These are phyloP conservation scores for Metarhizium guizhouense DNA, from an alignment of 2,329 filamentous ascomycete genomes.

Conservation along the genomic window DNA sequence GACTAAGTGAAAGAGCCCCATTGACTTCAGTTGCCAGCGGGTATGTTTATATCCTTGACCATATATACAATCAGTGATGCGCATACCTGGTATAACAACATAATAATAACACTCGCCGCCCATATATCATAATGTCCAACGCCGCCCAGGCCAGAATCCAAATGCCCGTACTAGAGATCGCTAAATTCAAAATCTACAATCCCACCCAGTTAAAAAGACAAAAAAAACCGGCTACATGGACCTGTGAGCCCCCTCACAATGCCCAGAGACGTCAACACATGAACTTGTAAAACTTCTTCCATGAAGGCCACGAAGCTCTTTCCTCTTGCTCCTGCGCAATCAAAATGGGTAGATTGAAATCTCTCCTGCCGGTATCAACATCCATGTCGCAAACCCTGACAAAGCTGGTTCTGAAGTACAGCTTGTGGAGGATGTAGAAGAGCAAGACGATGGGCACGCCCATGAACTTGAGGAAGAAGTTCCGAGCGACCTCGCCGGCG, in stretches of 20 bases:
- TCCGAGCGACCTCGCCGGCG: constrained; percentile 39
- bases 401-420: constrained; percentile 60
- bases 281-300: constrained; percentile 69
- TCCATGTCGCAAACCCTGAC: constrained; percentile 71
- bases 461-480: constrained; percentile 67
- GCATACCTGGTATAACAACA: too few species aligned
- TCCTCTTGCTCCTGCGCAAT: constrained; percentile 75
- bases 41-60: too few species aligned
- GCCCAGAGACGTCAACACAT: constrained; percentile 44
- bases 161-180: neutral
- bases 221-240: too few species aligned
- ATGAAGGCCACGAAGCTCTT: constrained; percentile 58
- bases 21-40: too few species aligned
- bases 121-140: neutral
- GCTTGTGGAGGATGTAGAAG: constrained; percentile 68
- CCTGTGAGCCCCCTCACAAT: neutral
- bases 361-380: constrained; percentile 72
- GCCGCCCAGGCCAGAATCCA: neutral
- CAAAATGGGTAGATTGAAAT: constrained; percentile 72
- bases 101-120: too few species aligned
- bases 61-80: too few species aligned
- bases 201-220: too few species aligned
- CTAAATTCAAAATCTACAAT: neutral
- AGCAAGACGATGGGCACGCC: constrained; percentile 58
- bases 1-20: too few species aligned